Evolutionary conservation across 352 stramenopile species (phyloP).

Genomic region (Phytophthora vignae): DNA sequence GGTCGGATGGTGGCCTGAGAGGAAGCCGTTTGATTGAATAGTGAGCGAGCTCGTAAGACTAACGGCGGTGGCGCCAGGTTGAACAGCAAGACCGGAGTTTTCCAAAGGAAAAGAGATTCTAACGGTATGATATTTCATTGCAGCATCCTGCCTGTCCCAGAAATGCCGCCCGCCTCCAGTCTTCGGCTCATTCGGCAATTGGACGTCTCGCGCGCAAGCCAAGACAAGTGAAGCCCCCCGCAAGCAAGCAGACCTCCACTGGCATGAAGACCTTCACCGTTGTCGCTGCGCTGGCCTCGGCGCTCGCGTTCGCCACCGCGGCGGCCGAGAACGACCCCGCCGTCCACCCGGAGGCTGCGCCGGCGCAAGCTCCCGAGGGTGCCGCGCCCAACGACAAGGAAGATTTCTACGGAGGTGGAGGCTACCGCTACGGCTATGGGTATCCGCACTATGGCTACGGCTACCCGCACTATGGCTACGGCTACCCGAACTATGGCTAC

Average conservation of each 20-base stretch:
- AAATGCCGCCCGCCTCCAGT: neutral
- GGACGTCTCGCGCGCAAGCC: neutral
- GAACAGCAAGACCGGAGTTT: neutral
- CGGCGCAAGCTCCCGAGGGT: too few species aligned
- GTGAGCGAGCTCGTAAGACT: neutral
- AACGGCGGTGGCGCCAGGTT: neutral
- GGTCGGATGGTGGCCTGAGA: slow-evolving; percentile 1
- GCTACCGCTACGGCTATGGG: slow-evolving; percentile 1
- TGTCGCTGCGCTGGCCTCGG: slow-evolving; percentile 17
- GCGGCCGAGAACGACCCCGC: too few species aligned
- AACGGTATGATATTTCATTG: neutral
- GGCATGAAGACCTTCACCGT: slow-evolving; percentile 34
- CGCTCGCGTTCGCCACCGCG: too few species aligned
- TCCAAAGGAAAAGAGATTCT: neutral
- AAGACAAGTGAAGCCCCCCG: neutral
- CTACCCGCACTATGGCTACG: slow-evolving; percentile 1
- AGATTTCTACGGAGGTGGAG: neutral
- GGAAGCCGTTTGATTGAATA: neutral
- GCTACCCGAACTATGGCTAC: neutral
- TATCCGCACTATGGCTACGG: slow-evolving; percentile 5
- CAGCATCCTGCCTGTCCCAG: neutral
- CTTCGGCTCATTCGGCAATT: neutral
- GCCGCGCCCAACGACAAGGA: neutral
- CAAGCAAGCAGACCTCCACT: neutral
- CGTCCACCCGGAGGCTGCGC: too few species aligned